A percentile compares a stretch with the other conserved stretches of the same genome.
Evolutionary conservation across 2,329 filamentous ascomycete species (phyloP).

Genomic region (Colletotrichum salicis): DNA sequence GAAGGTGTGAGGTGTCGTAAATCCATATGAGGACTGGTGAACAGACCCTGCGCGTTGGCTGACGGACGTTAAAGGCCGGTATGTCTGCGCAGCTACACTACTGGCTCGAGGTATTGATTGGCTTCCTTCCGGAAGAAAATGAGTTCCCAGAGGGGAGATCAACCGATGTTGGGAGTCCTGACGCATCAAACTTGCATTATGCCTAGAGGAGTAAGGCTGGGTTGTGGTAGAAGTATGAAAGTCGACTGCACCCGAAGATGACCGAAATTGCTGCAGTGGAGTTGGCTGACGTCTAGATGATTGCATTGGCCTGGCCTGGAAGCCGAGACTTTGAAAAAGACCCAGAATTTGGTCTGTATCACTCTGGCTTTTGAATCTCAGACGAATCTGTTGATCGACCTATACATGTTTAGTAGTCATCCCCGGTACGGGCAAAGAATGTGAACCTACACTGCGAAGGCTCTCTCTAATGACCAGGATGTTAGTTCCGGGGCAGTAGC

Average conservation of each 20-base stretch:
- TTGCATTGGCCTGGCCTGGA: not conserved
- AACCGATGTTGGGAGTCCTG: not conserved
- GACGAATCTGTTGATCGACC: not conserved
- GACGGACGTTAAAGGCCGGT: not conserved
- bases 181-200: not conserved
- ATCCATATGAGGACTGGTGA: not conserved
- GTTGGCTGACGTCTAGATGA: not conserved
- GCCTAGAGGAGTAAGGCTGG: not conserved
- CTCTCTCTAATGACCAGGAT: not conserved
- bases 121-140: not conserved
- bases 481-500: not conserved
- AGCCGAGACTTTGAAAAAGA: not conserved
- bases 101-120: not conserved
- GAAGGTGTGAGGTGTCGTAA: not conserved
- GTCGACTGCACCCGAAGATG: not conserved
- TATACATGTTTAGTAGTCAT: not conserved
- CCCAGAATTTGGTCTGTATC: not conserved
- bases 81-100: not conserved
- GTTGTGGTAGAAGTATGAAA: not conserved
- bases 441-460: not conserved
- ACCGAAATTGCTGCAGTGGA: not conserved
- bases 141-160: not conserved
- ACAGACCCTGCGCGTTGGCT: not conserved
- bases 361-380: constrained; percentile 11
- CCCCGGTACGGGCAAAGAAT: not conserved